Conservation (phyloP, 78 protist species). For the Dictyostelium intermedium region DNA sequence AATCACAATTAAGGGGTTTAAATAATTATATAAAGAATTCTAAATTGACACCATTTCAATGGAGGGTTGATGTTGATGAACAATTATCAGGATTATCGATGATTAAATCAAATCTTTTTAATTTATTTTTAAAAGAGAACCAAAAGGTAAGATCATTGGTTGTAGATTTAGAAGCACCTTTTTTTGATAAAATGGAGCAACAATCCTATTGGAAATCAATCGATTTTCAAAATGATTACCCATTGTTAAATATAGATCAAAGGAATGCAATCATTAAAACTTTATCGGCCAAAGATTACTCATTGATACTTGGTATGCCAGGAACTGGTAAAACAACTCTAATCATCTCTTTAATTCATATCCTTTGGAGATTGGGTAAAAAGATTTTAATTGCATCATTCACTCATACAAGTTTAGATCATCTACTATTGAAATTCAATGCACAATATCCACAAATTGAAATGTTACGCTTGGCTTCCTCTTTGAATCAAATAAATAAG, state of each 20-base stretch:
- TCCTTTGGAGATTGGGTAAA: conserved; percentile 12
- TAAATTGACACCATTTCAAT: neutral
- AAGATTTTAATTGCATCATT: conserved; percentile 82
- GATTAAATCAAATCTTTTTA: conserved; percentile 38
- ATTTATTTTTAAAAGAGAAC: conserved; percentile 15
- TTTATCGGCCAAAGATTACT: conserved; percentile 79
- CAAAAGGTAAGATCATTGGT: neutral
- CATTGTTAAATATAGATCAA: conserved; percentile 32
- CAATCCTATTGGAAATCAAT: neutral
- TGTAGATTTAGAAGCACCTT: conserved; percentile 25
- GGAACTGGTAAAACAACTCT: conserved; percentile 94
- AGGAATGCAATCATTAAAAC: conserved; percentile 10
- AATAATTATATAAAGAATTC: neutral
- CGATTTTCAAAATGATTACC: neutral
- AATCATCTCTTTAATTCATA: conserved; percentile 27
- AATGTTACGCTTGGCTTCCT: neutral
- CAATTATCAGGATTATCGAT: neutral
- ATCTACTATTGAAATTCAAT: conserved; percentile 72
- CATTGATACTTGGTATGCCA: conserved; percentile 90
- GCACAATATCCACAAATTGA: neutral
- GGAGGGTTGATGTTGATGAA: conserved; percentile 53
- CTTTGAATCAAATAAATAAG: conserved; percentile 12
- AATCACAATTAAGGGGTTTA: neutral
- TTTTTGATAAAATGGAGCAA: neutral
- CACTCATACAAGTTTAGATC: conserved; percentile 91